Conservation (phyloP, 148 eudicot genomes). For the Spergularia marina region DNA sequence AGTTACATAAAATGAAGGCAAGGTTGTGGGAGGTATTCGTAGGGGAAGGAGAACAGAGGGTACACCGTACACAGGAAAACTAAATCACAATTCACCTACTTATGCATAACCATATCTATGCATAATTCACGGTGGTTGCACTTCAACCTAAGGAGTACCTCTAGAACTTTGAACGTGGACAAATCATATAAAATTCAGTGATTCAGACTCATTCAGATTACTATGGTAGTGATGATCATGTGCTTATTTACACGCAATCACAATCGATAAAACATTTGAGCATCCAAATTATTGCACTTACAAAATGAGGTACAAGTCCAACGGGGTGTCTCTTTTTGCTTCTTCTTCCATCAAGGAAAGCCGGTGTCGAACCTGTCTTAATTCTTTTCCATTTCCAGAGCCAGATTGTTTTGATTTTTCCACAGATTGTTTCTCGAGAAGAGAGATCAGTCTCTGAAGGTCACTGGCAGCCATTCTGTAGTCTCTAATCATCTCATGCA, state of each 20-base stretch:
- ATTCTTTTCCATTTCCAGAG: slow-evolving; percentile 52
- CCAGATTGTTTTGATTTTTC: slow-evolving; percentile 45
- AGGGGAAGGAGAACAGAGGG: too few relatives aligned
- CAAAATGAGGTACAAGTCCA: slow-evolving; percentile 81
- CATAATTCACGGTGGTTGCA: neutral
- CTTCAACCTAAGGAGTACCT: neutral
- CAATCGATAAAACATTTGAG: neutral
- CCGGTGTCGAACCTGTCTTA: slow-evolving; percentile 54
- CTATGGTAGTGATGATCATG: neutral
- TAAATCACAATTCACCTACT: neutral
- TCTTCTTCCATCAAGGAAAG: slow-evolving; percentile 62
- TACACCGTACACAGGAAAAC: too few relatives aligned
- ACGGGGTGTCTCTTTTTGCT: slow-evolving; percentile 52
- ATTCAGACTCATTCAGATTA: neutral
- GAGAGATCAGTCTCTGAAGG: slow-evolving; percentile 52
- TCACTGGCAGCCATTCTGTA: slow-evolving; percentile 70
- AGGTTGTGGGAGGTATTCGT: neutral
- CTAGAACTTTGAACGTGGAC: slow-evolving; percentile 1
- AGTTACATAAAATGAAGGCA: neutral
- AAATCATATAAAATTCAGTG: neutral
- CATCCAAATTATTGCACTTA: slow-evolving; percentile 37
- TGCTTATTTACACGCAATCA: neutral
- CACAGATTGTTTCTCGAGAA: slow-evolving; percentile 55
- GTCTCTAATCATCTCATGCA: slow-evolving; percentile 83
- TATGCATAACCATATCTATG: neutral